Evolutionary conservation across 2,329 filamentous ascomycete species (phyloP).

Genomic region (Penicillium verrucosum): DNA sequence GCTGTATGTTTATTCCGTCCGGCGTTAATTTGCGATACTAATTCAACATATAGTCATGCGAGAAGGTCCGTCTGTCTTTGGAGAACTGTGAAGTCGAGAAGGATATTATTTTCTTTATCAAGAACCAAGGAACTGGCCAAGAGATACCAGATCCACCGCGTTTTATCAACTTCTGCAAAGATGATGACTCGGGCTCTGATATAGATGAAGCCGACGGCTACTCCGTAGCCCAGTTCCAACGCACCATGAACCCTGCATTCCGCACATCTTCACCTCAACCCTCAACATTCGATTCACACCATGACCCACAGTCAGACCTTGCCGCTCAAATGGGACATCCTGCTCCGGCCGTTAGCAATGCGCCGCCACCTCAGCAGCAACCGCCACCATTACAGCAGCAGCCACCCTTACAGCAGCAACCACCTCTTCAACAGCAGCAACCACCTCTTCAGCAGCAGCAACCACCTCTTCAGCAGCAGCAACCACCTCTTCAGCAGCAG

Average conservation of each 20-base stretch:
- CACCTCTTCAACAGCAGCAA: constrained; percentile 17
- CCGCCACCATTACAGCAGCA: constrained; percentile 19
- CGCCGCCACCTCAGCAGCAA: constrained; percentile 47
- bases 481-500: constrained; percentile 11
- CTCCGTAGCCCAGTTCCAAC: constrained; percentile 91
- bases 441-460: background rate
- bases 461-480: constrained; percentile 21
- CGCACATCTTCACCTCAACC: constrained; percentile 94
- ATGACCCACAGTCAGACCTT: constrained; percentile 74
- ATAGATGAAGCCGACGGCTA: constrained; percentile 90
- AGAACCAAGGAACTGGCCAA: constrained; percentile 83
- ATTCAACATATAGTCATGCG: constrained; percentile 62
- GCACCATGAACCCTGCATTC: constrained; percentile 93
- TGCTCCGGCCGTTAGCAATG: constrained; percentile 51
- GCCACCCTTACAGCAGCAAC: constrained; percentile 23
- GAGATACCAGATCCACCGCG: constrained; percentile 96
- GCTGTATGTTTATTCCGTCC: constrained; percentile 47
- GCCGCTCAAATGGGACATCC: constrained; percentile 66
- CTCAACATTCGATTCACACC: constrained; percentile 86
- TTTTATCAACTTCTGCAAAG: constrained; percentile 98
- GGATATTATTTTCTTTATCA: constrained; percentile 87
- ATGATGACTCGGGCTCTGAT: constrained; percentile 77
- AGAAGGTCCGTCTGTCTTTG: constrained; percentile 88
- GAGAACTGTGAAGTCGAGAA: constrained; percentile 97
- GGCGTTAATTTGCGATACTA: constrained; percentile 4